Evolutionary conservation across 78 protist genomes (phyloP), one percentile per base, ranked within the genome.

Genomic region (Tieghemostelium lacteum): DNA sequence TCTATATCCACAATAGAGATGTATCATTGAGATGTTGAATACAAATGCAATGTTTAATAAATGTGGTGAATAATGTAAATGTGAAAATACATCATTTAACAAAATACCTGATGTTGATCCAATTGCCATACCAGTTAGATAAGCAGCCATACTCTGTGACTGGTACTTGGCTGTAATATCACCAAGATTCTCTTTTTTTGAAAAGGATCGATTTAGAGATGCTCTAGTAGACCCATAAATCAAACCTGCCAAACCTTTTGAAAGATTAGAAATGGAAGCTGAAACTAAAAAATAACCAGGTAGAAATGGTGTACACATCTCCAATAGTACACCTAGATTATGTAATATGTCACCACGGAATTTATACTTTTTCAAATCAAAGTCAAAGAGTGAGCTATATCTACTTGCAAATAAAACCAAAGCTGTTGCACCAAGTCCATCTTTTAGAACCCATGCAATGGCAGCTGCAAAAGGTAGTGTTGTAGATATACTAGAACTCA

Each of bases 161-260:
- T 88, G 93, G 34, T 75, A 69, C 36, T 88, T 88, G 22, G 93
- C 93, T 17, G 93, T 88, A 24, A 88, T 88, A 52, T 88, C 93
- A 66, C 93, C 93, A 33, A 88, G 33, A 33, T 88, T 88, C 33
- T 88, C 80, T 34, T 66, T 55, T 6, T 75, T 17, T 63, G 93
- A 76, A 77, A 88, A 88, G 20, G 70, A 60, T 49, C 73, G 45
- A 39, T 88, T 55, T 19, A 88, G 39, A 20, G 76, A 63, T 69
- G 93, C 93, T 62, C 85, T 88, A 6, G 93, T 88, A 3, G 87
- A 40, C 14, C 93, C 93, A 45, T 75, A 88, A 0, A 77, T 71
- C 16, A 88, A 65, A 2, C 93, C 93, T 10, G 93, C 86, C 4
- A 88, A 26, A 26, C 93, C 93, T 61, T 88, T 88, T 22, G 80